Evolutionary conservation across 352 stramenopile genomes (phyloP).

Genomic region (Thraustochytrium striatum): DNA sequence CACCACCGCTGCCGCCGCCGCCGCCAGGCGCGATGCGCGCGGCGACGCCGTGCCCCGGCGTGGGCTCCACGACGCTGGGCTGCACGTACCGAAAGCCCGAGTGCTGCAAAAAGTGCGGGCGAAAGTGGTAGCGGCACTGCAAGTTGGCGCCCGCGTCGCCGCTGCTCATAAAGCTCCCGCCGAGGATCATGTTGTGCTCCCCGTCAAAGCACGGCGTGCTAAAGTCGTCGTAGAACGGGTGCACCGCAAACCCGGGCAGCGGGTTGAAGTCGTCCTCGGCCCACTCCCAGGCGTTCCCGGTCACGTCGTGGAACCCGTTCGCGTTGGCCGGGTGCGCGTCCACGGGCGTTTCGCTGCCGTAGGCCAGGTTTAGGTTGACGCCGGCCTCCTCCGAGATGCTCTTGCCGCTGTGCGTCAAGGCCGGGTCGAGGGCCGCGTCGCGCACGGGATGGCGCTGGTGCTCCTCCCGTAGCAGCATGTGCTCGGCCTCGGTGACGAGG

Average conservation of each 20-base stretch:
- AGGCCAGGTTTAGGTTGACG: conserved; percentile 86
- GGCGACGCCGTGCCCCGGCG: not conserved
- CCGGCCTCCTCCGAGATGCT: conserved; percentile 47
- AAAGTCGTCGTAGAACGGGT: conserved; percentile 93
- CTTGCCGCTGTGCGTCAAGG: conserved; percentile 13
- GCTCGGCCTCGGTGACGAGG: conserved; percentile 82
- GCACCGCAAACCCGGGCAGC: conserved; percentile 81
- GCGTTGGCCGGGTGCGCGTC: conserved; percentile 66
- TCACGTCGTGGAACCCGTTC: conserved; percentile 82
- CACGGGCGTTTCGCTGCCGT: conserved; percentile 81
- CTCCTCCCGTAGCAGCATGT: conserved; percentile 76
- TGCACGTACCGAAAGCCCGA: conserved; percentile 87
- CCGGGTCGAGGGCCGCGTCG: not conserved
- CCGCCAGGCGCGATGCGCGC: not conserved
- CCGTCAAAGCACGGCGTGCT: conserved; percentile 94
- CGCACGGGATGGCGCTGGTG: conserved; percentile 61
- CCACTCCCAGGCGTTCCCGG: conserved; percentile 94
- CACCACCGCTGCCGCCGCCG: not conserved
- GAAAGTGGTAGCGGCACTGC: conserved; percentile 91
- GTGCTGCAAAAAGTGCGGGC: conserved; percentile 94
- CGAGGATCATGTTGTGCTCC: conserved; percentile 92
- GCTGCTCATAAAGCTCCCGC: conserved; percentile 87
- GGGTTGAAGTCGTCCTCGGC: conserved; percentile 90
- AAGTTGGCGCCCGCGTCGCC: conserved; percentile 88
- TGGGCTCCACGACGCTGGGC: conserved; percentile 65